Evolutionary conservation across 495 filamentous ascomycete species (phyloP), one percentile per base, ranked within the genome.

Genomic region (Aspergillus sclerotioniger): DNA sequence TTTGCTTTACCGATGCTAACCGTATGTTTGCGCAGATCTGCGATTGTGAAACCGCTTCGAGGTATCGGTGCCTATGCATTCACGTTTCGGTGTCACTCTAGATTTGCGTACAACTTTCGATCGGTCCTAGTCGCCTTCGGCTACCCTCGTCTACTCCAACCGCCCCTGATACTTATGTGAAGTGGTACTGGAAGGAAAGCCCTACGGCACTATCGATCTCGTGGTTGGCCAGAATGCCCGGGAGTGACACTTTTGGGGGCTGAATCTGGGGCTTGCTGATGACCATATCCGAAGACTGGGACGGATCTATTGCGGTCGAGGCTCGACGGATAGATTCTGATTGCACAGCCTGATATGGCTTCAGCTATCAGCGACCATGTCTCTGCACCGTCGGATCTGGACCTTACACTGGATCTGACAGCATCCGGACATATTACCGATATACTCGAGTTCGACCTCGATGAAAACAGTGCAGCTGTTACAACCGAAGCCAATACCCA

Each of bases 151-250:
- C 12, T 16, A 7, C 1, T 6, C 8, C 15, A 50, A 1, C 20
- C 8, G 25, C 25, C 28, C 12, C 47, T 28, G 47, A 28, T 16
- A 50, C 16, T 13, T 41, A 50, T 50, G 47, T 50, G 47, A 50
- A 50, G 16, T n/a, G 3, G 47, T 31, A 15, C 13, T 9, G 16
- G 2, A 50, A 15, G 47, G 10, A 37, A 32, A 37, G 31, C 46
- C 54, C 25, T 46, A 56, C 54, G 45, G 43, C 28, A 31, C 44
- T 17, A 29, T 35, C 12, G 46, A 49, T 56, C 31, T 39, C 29
- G 46, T 17, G 41, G 53, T 6, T 56, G 17, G 56, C 7, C 58
- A 60, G 32, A 37, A 60, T 60, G 58, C 46, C 39, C 49, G 31
- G 48, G 45, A 39, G 53, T 33, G 33, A 32, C 21, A 25, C 28